These are phyloP conservation scores for Globisporangium middletonii DNA, from an alignment of 352 stramenopile species.

Conservation along the genomic window DNA sequence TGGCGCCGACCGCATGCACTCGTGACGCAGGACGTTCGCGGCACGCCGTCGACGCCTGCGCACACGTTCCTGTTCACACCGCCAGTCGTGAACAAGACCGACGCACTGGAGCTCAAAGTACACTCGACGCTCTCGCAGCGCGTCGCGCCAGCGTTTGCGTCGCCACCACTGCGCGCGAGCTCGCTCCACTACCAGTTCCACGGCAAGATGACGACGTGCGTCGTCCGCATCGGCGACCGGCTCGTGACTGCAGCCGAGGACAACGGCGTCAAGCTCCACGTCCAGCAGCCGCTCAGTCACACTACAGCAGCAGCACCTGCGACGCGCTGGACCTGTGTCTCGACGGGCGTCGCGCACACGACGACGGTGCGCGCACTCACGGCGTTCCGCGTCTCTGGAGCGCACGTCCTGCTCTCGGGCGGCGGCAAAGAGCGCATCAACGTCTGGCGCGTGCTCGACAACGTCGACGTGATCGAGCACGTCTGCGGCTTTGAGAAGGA, in stretches of 20 bases:
- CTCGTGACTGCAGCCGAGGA: constrained; percentile 76
- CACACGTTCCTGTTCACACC: constrained; percentile 73
- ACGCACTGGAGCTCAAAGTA: constrained; percentile 56
- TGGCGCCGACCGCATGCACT: constrained; percentile 78
- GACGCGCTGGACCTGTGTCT: constrained; percentile 35
- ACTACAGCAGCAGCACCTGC: neutral
- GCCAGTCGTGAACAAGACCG: constrained; percentile 35
- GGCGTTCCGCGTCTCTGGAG: constrained; percentile 27
- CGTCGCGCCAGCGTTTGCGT: neutral
- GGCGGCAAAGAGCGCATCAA: constrained; percentile 82
- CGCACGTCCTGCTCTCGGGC: constrained; percentile 57
- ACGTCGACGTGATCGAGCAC: constrained; percentile 37
- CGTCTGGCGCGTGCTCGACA: constrained; percentile 48
- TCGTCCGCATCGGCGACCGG: constrained; percentile 34
- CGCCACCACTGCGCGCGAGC: constrained; percentile 16
- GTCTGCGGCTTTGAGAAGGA: constrained; percentile 56
- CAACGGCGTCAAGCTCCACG: constrained; percentile 77
- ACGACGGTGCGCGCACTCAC: constrained; percentile 72
- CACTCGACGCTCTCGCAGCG: constrained; percentile 37
- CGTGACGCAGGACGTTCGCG: constrained; percentile 4
- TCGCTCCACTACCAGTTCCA: constrained; percentile 71
- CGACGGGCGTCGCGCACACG: constrained; percentile 64
- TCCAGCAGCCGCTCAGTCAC: constrained; percentile 1
- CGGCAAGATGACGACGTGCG: constrained; percentile 69
- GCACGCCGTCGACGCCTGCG: constrained; percentile 22